Evolutionary conservation across 2,329 filamentous ascomycete species (phyloP), one percentile per base, ranked within the genome.

Genomic region (Aspergillus neotritici): DNA sequence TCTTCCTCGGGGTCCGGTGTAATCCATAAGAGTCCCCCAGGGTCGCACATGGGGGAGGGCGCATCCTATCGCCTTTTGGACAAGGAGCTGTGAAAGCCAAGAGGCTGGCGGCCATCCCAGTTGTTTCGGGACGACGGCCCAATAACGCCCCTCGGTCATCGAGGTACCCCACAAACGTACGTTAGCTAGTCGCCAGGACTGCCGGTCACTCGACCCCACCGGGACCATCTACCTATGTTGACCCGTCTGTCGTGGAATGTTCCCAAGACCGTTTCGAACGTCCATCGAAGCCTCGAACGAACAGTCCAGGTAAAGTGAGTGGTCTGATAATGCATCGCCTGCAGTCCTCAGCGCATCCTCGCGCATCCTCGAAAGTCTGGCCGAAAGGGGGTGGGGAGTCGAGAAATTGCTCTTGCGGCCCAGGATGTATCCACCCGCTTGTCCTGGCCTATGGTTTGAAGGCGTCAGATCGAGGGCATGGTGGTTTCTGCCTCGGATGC

Each of bases 41-140:
- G 21, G 21, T 25, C 21, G 21, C 21, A 25, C 21, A 25, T 25
- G 21, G 21, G 21, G 9, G 21, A 25, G 2, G 21, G 21, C 21
- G 21, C 21, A 25, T 25, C 21, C 21, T 25, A 25, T 25, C 21
- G 21, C 21, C 21, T 3, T 25, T 25, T 25, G 7, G 21, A 25
- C 21, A 25, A 25, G 21, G 21, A 25, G 21, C 21, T 25, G 21
- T 25, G 21, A 25, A 25, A 25, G 46, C 46, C 46, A 52, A 50
- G 48, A 40, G 37, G 41, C 46, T 48, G 40, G 44, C 46, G 48
- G 49, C 43, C 42, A 43, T 47, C 42, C 32, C 43, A 41, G 43
- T 54, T 50, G 48, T 55, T 56, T 54, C 53, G 53, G 52, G 47
- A 43, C 47, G 40, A 43, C 51, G 48, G 49, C 48, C 43, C 49